Percentiles rank a stretch among this genome's conserved stretches.
Evolutionary conservation across 2,329 filamentous ascomycete genomes (phyloP).

Genomic region (Ascochyta rabiei): DNA sequence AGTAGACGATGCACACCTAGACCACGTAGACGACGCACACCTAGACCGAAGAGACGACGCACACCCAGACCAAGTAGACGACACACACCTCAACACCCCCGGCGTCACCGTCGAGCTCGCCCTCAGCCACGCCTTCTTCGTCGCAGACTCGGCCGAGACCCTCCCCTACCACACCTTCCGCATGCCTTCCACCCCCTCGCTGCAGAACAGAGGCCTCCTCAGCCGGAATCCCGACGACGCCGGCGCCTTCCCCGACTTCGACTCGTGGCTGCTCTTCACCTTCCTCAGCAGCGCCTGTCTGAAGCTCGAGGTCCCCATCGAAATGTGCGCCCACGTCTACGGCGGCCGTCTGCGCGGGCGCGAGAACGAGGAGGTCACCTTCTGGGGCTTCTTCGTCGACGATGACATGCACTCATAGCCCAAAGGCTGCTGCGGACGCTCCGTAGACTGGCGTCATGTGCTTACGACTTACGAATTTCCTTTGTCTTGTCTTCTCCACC

Average conservation of each 20-base stretch:
- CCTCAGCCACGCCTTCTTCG: constrained; percentile 41
- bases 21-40: background rate
- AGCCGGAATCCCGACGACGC: constrained; percentile 38
- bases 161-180: constrained; percentile 45
- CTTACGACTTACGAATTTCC: constrained; percentile 44
- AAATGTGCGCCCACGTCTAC: constrained; percentile 47
- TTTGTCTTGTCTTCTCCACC: constrained; percentile 26
- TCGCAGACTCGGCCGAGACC: constrained; percentile 44
- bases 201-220: constrained; percentile 43
- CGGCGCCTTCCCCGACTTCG: constrained; percentile 41
- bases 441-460: constrained; percentile 42
- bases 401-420: constrained; percentile 32
- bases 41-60: background rate
- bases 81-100: background rate
- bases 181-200: constrained; percentile 37
- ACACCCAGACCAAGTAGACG: background rate
- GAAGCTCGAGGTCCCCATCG: constrained; percentile 45
- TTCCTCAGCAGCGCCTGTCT: constrained; percentile 45
- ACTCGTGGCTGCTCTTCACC: constrained; percentile 47
- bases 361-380: constrained; percentile 44
- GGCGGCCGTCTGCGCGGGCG: constrained; percentile 37
- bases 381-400: constrained; percentile 46
- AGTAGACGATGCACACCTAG: background rate
- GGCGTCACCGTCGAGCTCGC: constrained; percentile 41
- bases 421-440: constrained; percentile 24